Conservation (phyloP, 164 flowering plant genomes). For the Echeveria elegans region DNA sequence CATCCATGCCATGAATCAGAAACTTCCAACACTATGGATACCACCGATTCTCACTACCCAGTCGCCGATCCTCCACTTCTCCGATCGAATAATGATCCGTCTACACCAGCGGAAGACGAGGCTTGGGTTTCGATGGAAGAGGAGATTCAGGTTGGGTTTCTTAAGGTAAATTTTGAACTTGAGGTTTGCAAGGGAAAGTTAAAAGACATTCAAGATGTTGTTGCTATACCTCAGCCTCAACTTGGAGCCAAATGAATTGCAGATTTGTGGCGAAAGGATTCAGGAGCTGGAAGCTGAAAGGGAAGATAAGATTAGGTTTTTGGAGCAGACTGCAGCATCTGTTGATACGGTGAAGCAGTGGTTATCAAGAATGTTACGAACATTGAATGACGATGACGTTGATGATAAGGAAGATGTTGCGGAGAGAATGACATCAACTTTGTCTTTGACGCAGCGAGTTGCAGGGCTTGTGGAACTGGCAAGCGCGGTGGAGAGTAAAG, state of each 20-base stretch:
- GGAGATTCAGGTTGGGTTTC: not conserved
- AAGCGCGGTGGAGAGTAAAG: slow-evolving; percentile 20
- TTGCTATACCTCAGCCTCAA: not conserved
- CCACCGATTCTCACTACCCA: no score
- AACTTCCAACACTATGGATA: no score
- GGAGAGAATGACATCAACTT: slow-evolving; percentile 17
- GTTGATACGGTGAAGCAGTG: slow-evolving; percentile 22
- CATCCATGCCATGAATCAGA: no score
- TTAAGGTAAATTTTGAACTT: not conserved
- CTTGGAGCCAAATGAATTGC: slow-evolving; percentile 9
- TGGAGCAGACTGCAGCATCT: slow-evolving; percentile 14
- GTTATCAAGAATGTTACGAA: slow-evolving; percentile 25
- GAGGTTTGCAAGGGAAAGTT: slow-evolving; percentile 5
- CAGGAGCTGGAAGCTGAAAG: slow-evolving; percentile 19
- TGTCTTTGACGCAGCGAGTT: slow-evolving; percentile 25
- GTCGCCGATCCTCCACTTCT: no score
- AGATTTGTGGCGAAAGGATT: slow-evolving; percentile 10
- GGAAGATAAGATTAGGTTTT: slow-evolving; percentile 12
- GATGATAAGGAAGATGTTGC: not conserved
- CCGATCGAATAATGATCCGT: not conserved
- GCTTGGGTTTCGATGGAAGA: not conserved
- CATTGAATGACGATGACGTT: slow-evolving; percentile 22
- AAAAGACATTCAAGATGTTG: not conserved
- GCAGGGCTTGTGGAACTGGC: slow-evolving; percentile 17
- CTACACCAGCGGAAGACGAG: not conserved